Conservation (phyloP, 2,329 filamentous ascomycete genomes). For the Albifimbria verrucaria region DNA sequence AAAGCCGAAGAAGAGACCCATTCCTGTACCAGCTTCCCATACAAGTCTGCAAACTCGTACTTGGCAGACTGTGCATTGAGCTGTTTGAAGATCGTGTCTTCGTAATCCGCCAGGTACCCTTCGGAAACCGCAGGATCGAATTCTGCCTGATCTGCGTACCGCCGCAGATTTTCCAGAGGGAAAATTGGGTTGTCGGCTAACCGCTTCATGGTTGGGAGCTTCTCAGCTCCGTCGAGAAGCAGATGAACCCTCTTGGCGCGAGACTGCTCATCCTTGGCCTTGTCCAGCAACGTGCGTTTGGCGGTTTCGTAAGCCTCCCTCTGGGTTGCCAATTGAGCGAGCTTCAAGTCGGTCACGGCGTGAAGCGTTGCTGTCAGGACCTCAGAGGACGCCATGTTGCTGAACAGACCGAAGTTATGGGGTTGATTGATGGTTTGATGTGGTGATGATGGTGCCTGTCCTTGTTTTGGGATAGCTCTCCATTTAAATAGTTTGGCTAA, state of each 20-base stretch:
- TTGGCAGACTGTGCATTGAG: no score
- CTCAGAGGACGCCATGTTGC: slow-evolving; percentile 19
- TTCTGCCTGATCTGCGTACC: no score
- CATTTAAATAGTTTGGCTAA: no score
- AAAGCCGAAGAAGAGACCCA: slow-evolving; percentile 39
- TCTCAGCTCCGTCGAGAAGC: slow-evolving; percentile 31
- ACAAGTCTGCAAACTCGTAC: slow-evolving; percentile 54
- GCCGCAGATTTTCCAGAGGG: no score
- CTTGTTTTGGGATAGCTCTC: no score
- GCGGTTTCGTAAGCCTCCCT: slow-evolving; percentile 44
- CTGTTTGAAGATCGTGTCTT: no score
- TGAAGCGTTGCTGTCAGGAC: slow-evolving; percentile 50
- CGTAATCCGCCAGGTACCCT: no score
- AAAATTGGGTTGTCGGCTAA: no score
- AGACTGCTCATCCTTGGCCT: slow-evolving; percentile 19
- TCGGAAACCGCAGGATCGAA: no score
- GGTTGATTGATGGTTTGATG: no score
- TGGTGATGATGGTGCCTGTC: no score
- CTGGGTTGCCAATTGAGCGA: slow-evolving; percentile 52
- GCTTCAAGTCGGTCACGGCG: slow-evolving; percentile 53
- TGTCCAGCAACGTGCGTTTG: slow-evolving; percentile 38
- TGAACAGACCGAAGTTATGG: no score
- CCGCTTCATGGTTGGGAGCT: slow-evolving; percentile 27
- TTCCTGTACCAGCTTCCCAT: slow-evolving; percentile 52
- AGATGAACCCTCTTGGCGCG: slow-evolving; percentile 25